These are phyloP conservation scores for Colletotrichum nymphaeae DNA, from an alignment of 2,329 filamentous ascomycete genomes.

Conservation along the genomic window DNA sequence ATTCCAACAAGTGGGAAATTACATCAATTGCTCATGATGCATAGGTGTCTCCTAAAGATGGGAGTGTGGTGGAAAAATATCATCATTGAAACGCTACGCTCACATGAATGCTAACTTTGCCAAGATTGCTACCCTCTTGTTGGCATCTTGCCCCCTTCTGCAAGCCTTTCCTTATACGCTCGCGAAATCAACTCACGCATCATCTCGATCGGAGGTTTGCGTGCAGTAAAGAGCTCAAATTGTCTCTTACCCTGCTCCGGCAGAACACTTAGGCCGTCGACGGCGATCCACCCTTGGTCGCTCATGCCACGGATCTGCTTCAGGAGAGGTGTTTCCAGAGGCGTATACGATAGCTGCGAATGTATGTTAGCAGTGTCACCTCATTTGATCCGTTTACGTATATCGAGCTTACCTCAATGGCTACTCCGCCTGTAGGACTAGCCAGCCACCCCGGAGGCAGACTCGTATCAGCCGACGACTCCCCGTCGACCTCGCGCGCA, in stretches of 20 bases:
- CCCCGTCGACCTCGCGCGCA: slow-evolving; percentile 72
- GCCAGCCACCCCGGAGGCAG: slow-evolving; percentile 76
- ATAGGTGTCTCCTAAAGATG: neutral
- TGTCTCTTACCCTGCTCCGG: slow-evolving; percentile 85
- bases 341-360: slow-evolving; percentile 60
- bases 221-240: slow-evolving; percentile 83
- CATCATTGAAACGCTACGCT: neutral
- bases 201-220: slow-evolving; percentile 73
- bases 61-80: neutral
- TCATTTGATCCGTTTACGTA: neutral
- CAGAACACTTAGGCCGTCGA: slow-evolving; percentile 80
- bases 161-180: slow-evolving; percentile 53
- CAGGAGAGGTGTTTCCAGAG: slow-evolving; percentile 76
- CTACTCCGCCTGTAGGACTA: slow-evolving; percentile 79
- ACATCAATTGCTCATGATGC: neutral
- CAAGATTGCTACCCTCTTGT: neutral
- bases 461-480: slow-evolving; percentile 75
- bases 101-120: neutral
- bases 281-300: slow-evolving; percentile 75
- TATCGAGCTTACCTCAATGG: slow-evolving; percentile 75
- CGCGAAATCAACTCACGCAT: slow-evolving; percentile 75
- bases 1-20: neutral
- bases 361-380: neutral
- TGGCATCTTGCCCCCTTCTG: neutral
- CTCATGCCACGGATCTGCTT: slow-evolving; percentile 72